Conservation (phyloP, 768 basidiomycete species). For the Mycena sanguinolenta region DNA sequence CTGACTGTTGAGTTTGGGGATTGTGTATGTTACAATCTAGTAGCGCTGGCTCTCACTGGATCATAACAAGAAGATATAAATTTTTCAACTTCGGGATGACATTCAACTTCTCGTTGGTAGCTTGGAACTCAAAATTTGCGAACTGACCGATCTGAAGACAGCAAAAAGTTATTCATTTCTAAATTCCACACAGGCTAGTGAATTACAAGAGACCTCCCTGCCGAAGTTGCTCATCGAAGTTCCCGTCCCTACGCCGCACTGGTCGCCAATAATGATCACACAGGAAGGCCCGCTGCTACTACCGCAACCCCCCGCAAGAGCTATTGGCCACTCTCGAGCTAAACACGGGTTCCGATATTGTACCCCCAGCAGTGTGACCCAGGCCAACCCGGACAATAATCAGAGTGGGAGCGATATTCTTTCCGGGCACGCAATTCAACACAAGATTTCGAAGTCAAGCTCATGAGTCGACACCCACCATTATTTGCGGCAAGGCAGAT, state of each 20-base stretch:
- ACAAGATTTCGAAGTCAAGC: not conserved
- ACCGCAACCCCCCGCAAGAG: not conserved
- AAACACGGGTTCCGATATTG: not conserved
- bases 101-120: too few relatives aligned
- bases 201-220: not conserved
- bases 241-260: not conserved
- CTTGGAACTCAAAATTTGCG: too few relatives aligned
- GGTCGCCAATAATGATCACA: not conserved
- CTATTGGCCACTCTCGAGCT: not conserved
- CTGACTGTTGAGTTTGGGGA: too few relatives aligned
- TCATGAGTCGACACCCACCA: not conserved
- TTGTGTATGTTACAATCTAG: not conserved
- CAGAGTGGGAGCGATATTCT: conserved; percentile 1
- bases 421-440: not conserved
- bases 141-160: too few relatives aligned
- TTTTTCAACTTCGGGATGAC: too few relatives aligned
- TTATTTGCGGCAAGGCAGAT: not conserved
- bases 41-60: not conserved
- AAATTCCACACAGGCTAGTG: too few relatives aligned
- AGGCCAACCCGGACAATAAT: not conserved
- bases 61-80: not conserved
- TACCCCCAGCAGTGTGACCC: not conserved
- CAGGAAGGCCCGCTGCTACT: not conserved
- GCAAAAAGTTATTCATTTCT: too few relatives aligned
- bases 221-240: not conserved